Evolutionary conservation across 2,329 filamentous ascomycete genomes (phyloP).

Genomic region (Colletotrichum navitas): DNA sequence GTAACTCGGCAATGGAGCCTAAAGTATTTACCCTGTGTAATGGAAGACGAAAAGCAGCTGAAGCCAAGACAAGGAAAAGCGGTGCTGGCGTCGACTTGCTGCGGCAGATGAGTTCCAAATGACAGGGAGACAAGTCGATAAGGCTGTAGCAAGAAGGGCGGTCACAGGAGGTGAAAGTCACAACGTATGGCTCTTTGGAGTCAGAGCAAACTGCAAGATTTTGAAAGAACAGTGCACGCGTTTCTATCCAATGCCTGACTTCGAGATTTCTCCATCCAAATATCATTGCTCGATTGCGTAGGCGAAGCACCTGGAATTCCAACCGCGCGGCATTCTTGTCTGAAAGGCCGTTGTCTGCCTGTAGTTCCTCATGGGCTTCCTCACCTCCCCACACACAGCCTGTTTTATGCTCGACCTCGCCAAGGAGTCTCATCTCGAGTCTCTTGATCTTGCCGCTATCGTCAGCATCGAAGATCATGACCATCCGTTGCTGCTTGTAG

Average conservation of each 20-base stretch:
- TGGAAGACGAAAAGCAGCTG: too few relatives aligned
- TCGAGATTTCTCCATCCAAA: neutral
- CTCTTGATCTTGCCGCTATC: neutral
- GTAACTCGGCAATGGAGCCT: too few relatives aligned
- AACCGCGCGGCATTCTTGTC: too few relatives aligned
- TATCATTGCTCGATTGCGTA: neutral
- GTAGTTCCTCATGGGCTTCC: neutral
- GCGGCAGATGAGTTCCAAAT: too few relatives aligned
- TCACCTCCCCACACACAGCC: too few relatives aligned
- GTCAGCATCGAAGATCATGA: neutral
- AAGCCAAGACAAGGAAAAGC: too few relatives aligned
- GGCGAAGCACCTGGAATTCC: neutral
- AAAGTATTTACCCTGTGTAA: too few relatives aligned
- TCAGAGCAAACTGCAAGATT: neutral
- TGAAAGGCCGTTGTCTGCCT: neutral
- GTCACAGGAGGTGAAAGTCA: too few relatives aligned
- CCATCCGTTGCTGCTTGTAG: neutral
- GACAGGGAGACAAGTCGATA: too few relatives aligned
- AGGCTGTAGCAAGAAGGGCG: too few relatives aligned
- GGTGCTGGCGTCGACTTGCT: too few relatives aligned
- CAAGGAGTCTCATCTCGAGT: neutral
- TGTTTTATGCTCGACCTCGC: neutral
- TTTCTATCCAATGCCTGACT: neutral
- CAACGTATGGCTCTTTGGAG: too few relatives aligned
- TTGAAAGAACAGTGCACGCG: neutral